Conservation (phyloP, 148 eudicot species). For the Fallopia convolvulus region DNA sequence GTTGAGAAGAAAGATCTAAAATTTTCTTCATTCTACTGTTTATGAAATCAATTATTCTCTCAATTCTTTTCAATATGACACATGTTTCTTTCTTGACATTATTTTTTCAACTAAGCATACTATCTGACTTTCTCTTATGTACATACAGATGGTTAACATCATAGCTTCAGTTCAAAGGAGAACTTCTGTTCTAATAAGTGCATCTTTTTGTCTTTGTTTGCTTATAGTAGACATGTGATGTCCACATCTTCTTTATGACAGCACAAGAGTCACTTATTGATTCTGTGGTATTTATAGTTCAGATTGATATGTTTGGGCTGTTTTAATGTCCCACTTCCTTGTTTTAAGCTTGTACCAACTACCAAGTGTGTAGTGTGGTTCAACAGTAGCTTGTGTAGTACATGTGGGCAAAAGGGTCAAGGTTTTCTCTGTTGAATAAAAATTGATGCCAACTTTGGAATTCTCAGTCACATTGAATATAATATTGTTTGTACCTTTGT, state of each 20-base stretch:
- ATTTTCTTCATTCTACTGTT: background rate
- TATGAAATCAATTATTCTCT: background rate
- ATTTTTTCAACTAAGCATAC: background rate
- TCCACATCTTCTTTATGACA: background rate
- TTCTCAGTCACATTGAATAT: background rate
- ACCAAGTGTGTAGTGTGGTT: background rate
- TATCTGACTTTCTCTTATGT: background rate
- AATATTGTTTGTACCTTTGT: background rate
- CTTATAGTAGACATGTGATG: background rate
- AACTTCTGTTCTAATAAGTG: background rate
- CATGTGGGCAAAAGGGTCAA: background rate
- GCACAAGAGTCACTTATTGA: background rate
- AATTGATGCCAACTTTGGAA: background rate
- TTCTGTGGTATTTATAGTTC: background rate
- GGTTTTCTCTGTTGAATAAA: background rate
- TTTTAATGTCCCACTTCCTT: background rate
- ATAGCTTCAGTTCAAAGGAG: background rate
- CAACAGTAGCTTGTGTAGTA: background rate
- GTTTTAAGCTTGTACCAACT: background rate
- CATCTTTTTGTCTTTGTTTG: background rate
- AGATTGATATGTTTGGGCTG: background rate
- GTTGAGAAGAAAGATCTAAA: background rate
- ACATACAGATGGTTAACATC: too few relatives aligned
- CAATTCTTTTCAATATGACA: background rate
- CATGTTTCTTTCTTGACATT: background rate